These are phyloP conservation scores for Penicillium lagena DNA, from an alignment of 495 filamentous ascomycete genomes.

Conservation along the genomic window DNA sequence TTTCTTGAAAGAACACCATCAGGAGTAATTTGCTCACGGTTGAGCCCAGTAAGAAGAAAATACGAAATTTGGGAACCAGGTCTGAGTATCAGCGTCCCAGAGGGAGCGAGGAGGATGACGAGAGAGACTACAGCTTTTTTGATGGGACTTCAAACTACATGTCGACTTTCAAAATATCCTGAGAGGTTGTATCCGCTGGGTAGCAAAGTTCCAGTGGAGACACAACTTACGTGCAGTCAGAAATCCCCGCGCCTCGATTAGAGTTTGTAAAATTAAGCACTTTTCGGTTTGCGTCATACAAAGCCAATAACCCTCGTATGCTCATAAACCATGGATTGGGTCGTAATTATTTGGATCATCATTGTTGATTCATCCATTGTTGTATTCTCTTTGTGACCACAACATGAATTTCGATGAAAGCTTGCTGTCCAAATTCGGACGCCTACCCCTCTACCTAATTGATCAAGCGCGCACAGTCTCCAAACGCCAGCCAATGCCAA, in stretches of 20 bases:
- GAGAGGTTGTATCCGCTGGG: background rate
- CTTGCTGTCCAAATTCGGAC: constrained; percentile 4
- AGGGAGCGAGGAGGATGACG: no score
- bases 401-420: background rate
- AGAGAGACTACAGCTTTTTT: no score
- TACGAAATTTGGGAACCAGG: background rate
- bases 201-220: background rate
- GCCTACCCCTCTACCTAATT: constrained; percentile 1
- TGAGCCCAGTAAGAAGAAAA: background rate
- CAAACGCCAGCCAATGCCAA: background rate
- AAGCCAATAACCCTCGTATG: background rate
- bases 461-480: background rate
- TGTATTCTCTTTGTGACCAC: no score
- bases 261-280: no score
- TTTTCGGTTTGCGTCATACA: background rate
- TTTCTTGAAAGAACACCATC: background rate
- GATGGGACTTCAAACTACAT: no score
- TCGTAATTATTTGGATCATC: background rate
- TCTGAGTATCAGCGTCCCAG: no score
- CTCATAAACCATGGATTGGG: background rate
- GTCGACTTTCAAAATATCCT: no score
- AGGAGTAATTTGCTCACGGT: background rate
- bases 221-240: no score
- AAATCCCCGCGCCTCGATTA: no score
- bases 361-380: no score